Evolutionary conservation across 1,284 basidiomycete species (phyloP), one percentile per base, ranked within the genome.

Genomic region (Malassezia pachydermatis): DNA sequence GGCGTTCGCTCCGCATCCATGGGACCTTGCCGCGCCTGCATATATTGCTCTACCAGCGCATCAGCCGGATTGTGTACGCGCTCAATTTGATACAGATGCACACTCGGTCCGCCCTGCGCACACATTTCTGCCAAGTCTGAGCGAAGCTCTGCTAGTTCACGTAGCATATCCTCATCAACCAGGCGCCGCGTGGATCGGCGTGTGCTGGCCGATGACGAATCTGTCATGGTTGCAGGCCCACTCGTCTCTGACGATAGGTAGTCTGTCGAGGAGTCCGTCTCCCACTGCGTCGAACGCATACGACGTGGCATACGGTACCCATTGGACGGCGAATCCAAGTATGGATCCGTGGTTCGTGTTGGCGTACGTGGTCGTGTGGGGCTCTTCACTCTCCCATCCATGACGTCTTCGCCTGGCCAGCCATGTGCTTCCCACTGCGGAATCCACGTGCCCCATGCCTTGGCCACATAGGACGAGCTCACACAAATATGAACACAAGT

Each of bases 391-490:
- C 20, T 20, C 17, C 8, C 50, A 48, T n/a, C n/a, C n/a, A n/a
- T n/a, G n/a, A n/a, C n/a, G n/a, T 58, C 58, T 7, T 54, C 55
- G 23, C 60, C 62, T 1, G 63, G 62, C 63, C 63, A 66, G 17
- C 63, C 63, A 19, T 57, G 41, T 41, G 44, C 39, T 44, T 66
- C 63, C 63, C 63, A 66, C 10, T 55, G 45, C 3, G 63, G 63
- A 23, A 66, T 66, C 63, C 63, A 66, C 7, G 56, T 54, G 10
- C 60, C 62, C 63, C 63, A 66, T 2, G 63, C 63, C 44, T 66
- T 66, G 48, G 63, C 63, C 13, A 63, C 60, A 50, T 66, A 66
- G 2, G 62, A 57, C 22, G 56, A 59, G 46, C 63, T 62, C 34
- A 66, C 61, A 52, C 63, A 66, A 22, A 66, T 48, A 43, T 66